A percentile compares a stretch with the other conserved stretches of the same genome.
Conservation (phyloP, 2,329 filamentous ascomycete species). For the Colletotrichum sojae region DNA sequence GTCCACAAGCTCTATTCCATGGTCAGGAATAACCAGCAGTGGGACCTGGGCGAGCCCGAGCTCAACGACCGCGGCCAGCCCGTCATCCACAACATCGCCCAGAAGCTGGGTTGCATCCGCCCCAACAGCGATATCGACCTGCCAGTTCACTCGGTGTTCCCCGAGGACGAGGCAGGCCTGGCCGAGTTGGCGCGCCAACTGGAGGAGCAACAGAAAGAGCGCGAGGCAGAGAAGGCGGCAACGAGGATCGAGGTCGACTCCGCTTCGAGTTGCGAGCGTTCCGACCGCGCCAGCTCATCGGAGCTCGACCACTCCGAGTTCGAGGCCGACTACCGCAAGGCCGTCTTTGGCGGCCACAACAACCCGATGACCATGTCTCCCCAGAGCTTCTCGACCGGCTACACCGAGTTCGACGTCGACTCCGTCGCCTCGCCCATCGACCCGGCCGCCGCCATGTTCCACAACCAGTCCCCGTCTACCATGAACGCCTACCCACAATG, state of each 20-base stretch:
- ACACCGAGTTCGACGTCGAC: conserved; percentile 60
- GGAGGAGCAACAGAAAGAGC: conserved; percentile 60
- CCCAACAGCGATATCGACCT: conserved; percentile 73
- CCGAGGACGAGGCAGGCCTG: conserved; percentile 72
- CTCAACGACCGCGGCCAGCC: conserved; percentile 74
- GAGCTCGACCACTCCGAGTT: conserved; percentile 70
- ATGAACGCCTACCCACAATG: conserved; percentile 49
- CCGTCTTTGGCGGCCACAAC: conserved; percentile 55
- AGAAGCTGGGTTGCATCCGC: conserved; percentile 74
- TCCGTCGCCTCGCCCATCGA: conserved; percentile 53
- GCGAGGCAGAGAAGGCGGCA: conserved; percentile 50
- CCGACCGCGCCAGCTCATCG: conserved; percentile 68
- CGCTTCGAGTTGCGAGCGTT: conserved; percentile 49
- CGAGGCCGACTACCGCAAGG: conserved; percentile 68
- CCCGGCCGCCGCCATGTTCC: conserved; percentile 52
- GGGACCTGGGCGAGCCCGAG: conserved; percentile 75
- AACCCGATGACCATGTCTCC: conserved; percentile 66
- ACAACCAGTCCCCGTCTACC: conserved; percentile 51
- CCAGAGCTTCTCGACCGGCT: conserved; percentile 62
- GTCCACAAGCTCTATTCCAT: conserved; percentile 77
- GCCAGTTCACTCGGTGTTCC: conserved; percentile 71
- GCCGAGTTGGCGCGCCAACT: conserved; percentile 70
- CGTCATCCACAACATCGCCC: conserved; percentile 76
- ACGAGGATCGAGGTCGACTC: conserved; percentile 53
- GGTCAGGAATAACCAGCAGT: conserved; percentile 70